Base-by-base conservation (phyloP, 495 filamentous ascomycete genomes). In the Apiosordaria backusii region DNA sequence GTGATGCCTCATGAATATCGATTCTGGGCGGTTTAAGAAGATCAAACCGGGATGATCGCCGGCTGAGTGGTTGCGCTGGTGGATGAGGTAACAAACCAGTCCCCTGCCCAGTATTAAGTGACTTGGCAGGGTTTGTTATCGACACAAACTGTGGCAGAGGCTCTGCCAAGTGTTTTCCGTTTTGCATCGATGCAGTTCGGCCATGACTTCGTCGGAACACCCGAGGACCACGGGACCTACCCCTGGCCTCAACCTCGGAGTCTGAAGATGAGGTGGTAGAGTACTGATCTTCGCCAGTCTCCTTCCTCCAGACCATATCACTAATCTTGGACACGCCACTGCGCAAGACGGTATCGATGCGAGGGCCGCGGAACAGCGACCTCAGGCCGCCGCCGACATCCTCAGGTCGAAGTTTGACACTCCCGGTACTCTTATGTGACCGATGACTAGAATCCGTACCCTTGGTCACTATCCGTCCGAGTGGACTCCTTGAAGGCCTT, bases 21-120 rank as follows among this genome's bases (percentile, higher is more conserved):
- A 90, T 87, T 57, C 80, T 79, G 4, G 89, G 88, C 15, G 87
- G 86, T 64, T 87, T 84, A 58, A 90, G 80, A 5, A 80, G 75
- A 26, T 88, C 82, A 61, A 84, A 84, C 13, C 82, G 74, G 7
- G 80, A 80, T 4, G 82, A 81, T 9, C 76, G 70, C 22, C 76
- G 79, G 61, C 74, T 78, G n/a, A 76, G 59, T 3, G 75, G 72
- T 24, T 65, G 69, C 29, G 77, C 75, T 10, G 71, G 62, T 25
- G 75, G 71, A 50, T 70, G 60, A 19, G 52, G 52, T 19, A 71
- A 63, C 24, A 64, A 55, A 24, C 29, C 35, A 45, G 35, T 45
- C 16, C 16, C 23, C 3, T 67, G 65, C 2, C 64, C 71, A 60
- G 29, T 29, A 19, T 64, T 52, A 4, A 50, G 65, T 15, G 71